Percentiles rank a stretch among this genome's conserved stretches.
phyloP scores from a whole-genome alignment of 306 rosid species.

The Luffa aegyptiaca region DNA sequence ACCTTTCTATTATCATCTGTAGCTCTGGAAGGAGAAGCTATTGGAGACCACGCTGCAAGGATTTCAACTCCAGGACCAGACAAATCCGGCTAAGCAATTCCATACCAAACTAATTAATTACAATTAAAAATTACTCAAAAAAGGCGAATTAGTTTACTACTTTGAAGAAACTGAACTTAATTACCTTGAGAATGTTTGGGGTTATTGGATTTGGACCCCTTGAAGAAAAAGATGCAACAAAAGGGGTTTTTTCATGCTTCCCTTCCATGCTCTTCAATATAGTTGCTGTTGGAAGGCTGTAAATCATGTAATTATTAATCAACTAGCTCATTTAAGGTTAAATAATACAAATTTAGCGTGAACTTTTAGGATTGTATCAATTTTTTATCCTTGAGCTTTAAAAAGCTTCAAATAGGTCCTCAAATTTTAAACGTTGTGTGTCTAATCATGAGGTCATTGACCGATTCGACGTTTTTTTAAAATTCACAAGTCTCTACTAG shows the following conservation, averaged over 20 bases:
- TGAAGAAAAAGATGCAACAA: neutral
- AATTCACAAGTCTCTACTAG: no score
- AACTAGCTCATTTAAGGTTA: no score
- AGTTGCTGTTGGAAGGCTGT: neutral
- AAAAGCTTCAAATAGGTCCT: no score
- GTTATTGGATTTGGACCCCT: neutral
- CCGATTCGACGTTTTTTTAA: no score
- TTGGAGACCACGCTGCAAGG: constrained; percentile 17
- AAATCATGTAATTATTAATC: neutral
- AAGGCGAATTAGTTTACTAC: no score
- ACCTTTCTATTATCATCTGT: neutral
- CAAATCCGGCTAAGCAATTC: constrained; percentile 20
- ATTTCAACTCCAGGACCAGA: constrained; percentile 20
- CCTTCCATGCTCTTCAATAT: neutral
- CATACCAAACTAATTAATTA: neutral
- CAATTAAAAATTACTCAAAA: no score
- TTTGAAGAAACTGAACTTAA: neutral
- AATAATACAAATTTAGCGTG: no score
- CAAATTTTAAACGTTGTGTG: no score
- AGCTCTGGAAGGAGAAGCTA: neutral
- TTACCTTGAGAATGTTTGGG: neutral
- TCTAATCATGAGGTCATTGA: no score
- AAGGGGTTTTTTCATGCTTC: neutral
- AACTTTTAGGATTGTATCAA: no score
- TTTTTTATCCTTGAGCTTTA: no score